Evolutionary conservation across 768 basidiomycete genomes (phyloP), one percentile per base, ranked within the genome.

Genomic region (Imleria badia): DNA sequence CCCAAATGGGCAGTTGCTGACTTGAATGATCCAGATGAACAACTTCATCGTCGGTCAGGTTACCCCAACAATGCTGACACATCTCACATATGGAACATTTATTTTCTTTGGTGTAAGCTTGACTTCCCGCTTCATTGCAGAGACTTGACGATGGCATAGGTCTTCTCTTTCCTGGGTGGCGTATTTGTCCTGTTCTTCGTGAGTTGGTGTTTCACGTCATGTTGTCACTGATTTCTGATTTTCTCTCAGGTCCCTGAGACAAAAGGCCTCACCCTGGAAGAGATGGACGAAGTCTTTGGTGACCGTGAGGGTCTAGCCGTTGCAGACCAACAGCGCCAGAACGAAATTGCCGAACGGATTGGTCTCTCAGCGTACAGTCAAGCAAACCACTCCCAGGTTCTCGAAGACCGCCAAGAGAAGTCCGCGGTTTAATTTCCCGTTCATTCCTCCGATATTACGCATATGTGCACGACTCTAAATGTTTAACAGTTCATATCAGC

Each of bases 281-380:
- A 91, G 68, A 87, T 91, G 82, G 89, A 92, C 68, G 81, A 81
- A 29, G 81, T 87, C 26, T 92, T 92, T 67, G 84, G 85, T 31
- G 81, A 81, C 48, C 73, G 72, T 10, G 68, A 66, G 44, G 81
- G 81, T 34, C 70, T 85, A 42, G 83, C 79, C 2, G 74, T 73
- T 12, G 80, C 81, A 17, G 89, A 91, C 66, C 73, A 77, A 58
- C 69, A 71, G 46, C 74, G 79, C 49, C 73, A 78, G 51, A 68
- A 66, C 29, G 72, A 70, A 17, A 87, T 90, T 55, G 78, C 83
- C 61, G 76, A 76, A 57, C 80, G 83, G 33, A 82, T 91, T 55
- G 88, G 88, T 6, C 77, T 91, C 29, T 72, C 74, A 54, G 61
- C 63, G 17, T 75, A 73, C 63, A 45, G 29, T 19, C 49, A 46